Evolutionary conservation across 768 basidiomycete genomes (phyloP).

Genomic region (Melanogaster broomeanus): DNA sequence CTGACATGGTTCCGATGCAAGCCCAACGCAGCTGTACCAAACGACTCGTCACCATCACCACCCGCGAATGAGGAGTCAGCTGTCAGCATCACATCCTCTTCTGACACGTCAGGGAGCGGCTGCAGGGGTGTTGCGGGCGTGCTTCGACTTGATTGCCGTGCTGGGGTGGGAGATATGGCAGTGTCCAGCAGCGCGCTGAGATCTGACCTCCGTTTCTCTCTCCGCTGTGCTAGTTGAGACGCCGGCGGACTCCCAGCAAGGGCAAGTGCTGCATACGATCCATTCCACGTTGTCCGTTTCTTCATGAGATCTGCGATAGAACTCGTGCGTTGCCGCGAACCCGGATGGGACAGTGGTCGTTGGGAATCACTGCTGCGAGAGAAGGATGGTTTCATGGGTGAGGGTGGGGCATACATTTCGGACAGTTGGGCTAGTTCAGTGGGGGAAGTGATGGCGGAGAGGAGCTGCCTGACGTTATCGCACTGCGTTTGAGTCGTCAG

Average conservation of each 20-base stretch:
- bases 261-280: conserved; percentile 57
- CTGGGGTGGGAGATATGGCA: conserved; percentile 20
- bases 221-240: conserved; percentile 41
- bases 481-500: conserved; percentile 78
- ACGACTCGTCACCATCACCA: conserved; percentile 39
- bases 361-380: conserved; percentile 26
- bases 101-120: conserved; percentile 38
- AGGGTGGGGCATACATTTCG: conserved; percentile 88
- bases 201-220: conserved; percentile 58
- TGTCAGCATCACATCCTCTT: conserved; percentile 38
- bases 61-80: conserved; percentile 18
- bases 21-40: conserved; percentile 63
- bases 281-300: conserved; percentile 80
- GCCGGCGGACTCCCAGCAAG: conserved; percentile 46
- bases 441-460: conserved; percentile 74
- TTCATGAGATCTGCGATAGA: conserved; percentile 26
- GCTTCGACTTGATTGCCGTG: conserved; percentile 37
- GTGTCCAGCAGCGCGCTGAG: conserved; percentile 47
- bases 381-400: conserved; percentile 42
- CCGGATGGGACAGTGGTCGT: conserved; percentile 49
- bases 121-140: conserved; percentile 40
- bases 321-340: conserved; percentile 22
- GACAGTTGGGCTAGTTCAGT: conserved; percentile 72
- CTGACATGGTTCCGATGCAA: conserved; percentile 55
- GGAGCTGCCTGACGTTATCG: conserved; percentile 78